phyloP scores from a whole-genome alignment of 2,329 filamentous ascomycete genomes.

The Aspergillus tubingensis region DNA sequence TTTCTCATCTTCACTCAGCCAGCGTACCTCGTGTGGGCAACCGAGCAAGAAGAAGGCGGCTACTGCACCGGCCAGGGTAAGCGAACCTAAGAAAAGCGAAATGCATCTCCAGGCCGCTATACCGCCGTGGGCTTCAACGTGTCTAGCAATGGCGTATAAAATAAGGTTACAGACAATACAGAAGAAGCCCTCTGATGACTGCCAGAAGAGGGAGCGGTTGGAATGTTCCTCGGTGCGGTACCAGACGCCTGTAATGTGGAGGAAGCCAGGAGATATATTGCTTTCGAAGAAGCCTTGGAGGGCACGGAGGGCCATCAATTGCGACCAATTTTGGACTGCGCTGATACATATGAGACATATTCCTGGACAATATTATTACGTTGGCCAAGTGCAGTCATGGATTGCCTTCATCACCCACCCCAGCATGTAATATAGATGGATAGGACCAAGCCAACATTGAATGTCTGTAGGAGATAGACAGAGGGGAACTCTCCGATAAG shows the following conservation, averaged over 20 bases:
- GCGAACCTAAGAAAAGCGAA: neutral
- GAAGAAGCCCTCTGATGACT: neutral
- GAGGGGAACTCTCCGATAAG: neutral
- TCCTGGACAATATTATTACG: neutral
- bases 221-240: neutral
- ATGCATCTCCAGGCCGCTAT: constrained; percentile 1
- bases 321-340: neutral
- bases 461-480: neutral
- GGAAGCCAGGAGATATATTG: constrained; percentile 1
- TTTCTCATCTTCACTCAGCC: neutral
- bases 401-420: neutral
- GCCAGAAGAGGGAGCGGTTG: neutral
- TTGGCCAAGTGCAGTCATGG: no score
- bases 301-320: neutral
- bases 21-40: constrained; percentile 1
- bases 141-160: neutral
- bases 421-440: neutral
- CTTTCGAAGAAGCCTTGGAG: neutral
- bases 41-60: constrained; percentile 3
- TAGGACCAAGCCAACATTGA: neutral
- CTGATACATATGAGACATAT: constrained; percentile 1
- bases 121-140: neutral
- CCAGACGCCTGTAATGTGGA: neutral
- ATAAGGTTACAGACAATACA: neutral
- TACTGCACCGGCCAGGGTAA: neutral